Conservation (phyloP, 2,329 filamentous ascomycete genomes). For the Simplicillium sp. region DNA sequence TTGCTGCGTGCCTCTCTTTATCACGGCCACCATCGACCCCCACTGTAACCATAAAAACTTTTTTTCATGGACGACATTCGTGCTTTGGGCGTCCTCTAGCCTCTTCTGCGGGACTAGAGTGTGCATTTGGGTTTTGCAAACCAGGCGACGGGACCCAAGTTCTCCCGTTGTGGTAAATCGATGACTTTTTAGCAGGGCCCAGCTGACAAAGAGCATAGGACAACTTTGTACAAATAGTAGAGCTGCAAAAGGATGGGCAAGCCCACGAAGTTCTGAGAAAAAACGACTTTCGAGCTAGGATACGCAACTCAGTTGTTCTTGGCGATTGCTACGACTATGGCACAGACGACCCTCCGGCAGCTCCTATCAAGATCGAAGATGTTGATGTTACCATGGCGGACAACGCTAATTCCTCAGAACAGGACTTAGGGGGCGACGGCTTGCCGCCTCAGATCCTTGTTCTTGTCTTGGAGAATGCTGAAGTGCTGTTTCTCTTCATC, state of each 20-base stretch:
- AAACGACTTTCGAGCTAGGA: conserved; percentile 67
- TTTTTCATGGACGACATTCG: too few species aligned
- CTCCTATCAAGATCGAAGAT: not conserved
- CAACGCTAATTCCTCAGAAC: not conserved
- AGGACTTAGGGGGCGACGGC: conserved; percentile 2
- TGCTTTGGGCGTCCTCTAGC: too few species aligned
- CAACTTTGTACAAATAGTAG: conserved; percentile 70
- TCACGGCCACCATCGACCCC: conserved; percentile 3
- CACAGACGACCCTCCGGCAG: conserved; percentile 11
- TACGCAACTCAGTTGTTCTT: conserved; percentile 70
- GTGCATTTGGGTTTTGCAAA: too few species aligned
- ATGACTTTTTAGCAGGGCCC: too few species aligned
- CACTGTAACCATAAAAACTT: too few species aligned
- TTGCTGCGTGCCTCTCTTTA: conserved; percentile 1
- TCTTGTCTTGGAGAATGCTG: conserved; percentile 63
- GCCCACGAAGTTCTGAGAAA: conserved; percentile 71
- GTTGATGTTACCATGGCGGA: conserved; percentile 1
- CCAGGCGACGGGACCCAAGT: too few species aligned
- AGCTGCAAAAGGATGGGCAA: conserved; percentile 59
- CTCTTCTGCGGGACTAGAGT: too few species aligned
- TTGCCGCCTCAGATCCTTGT: conserved; percentile 75
- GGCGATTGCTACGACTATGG: conserved; percentile 35
- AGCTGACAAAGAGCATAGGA: conserved; percentile 39
- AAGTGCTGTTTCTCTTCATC: conserved; percentile 70
- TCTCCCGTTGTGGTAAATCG: too few species aligned